Evolutionary conservation across 371 early-diverging fungal species (phyloP).

Genomic region (Lichtheimia ramosa): DNA sequence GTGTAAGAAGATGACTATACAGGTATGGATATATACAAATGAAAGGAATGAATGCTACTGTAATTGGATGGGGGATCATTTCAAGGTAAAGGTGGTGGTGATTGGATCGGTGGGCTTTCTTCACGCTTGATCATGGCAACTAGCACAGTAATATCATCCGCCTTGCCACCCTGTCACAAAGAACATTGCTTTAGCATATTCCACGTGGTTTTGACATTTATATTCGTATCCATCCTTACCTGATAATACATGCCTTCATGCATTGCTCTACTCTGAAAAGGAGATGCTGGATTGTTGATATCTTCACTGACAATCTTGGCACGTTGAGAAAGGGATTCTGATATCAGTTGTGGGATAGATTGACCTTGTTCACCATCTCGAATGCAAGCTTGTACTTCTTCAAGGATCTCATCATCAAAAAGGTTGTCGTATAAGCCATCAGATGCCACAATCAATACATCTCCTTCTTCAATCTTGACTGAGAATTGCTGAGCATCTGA

Average conservation of each 20-base stretch:
- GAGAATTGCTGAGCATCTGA: slow-evolving; percentile 60
- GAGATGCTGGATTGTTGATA: slow-evolving; percentile 68
- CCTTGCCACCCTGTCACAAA: slow-evolving; percentile 75
- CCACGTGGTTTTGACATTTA: too few species aligned
- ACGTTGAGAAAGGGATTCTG: slow-evolving; percentile 73
- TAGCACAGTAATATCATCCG: slow-evolving; percentile 81
- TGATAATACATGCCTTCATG: slow-evolving; percentile 67
- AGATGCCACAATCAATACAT: slow-evolving; percentile 72
- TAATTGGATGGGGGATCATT: slow-evolving; percentile 3
- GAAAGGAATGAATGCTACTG: slow-evolving; percentile 4
- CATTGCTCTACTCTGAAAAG: slow-evolving; percentile 85
- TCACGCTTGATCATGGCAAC: slow-evolving; percentile 69
- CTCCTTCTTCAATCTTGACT: slow-evolving; percentile 77
- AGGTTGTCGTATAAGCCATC: slow-evolving; percentile 84
- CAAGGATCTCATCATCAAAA: slow-evolving; percentile 80
- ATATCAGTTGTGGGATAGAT: slow-evolving; percentile 67
- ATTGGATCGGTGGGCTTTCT: slow-evolving; percentile 43
- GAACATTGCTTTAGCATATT: too few species aligned
- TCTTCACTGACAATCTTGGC: slow-evolving; percentile 85
- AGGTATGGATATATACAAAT: slow-evolving; percentile 2
- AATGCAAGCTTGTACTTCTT: slow-evolving; percentile 36
- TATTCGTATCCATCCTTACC: not conserved
- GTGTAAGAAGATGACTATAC: too few species aligned
- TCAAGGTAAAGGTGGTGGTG: slow-evolving; percentile 24
- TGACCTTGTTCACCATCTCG: slow-evolving; percentile 2